Percentiles rank a stretch among this genome's conserved stretches.
Evolutionary conservation across 108 stramenopile species (phyloP).

Genomic region (Skeletonema potamos): DNA sequence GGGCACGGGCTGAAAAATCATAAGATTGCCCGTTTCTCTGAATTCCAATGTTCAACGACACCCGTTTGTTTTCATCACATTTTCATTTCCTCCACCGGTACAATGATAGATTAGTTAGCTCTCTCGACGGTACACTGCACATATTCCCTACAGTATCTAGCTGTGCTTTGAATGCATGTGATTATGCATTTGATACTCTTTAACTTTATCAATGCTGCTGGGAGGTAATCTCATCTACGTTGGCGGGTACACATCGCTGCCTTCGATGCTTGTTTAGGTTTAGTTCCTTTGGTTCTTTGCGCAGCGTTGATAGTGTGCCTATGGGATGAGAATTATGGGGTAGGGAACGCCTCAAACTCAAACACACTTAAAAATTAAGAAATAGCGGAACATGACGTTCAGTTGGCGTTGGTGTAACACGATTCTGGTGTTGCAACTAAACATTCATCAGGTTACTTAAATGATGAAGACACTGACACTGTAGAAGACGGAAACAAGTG

Average conservation of each 20-base stretch:
- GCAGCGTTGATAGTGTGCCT: slow-evolving; percentile 51
- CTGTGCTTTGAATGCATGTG: too few relatives aligned
- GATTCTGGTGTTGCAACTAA: slow-evolving; percentile 13
- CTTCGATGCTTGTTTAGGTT: slow-evolving; percentile 91
- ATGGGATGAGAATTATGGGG: slow-evolving; percentile 98
- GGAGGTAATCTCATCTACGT: slow-evolving; percentile 37
- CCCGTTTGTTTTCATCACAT: too few relatives aligned
- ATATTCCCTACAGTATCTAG: too few relatives aligned
- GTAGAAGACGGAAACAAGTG: background rate
- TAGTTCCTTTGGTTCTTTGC: slow-evolving; percentile 74
- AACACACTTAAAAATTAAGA: background rate
- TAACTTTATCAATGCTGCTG: slow-evolving; percentile 12
- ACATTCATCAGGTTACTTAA: slow-evolving; percentile 10
- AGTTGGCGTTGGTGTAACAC: background rate
- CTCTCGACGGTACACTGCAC: too few relatives aligned
- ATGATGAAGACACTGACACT: slow-evolving; percentile 11
- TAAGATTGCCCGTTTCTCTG: too few relatives aligned
- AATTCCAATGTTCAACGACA: too few relatives aligned
- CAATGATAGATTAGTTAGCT: too few relatives aligned
- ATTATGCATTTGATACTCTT: too few relatives aligned
- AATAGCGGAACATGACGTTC: background rate
- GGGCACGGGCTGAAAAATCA: too few relatives aligned
- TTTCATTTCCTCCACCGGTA: too few relatives aligned
- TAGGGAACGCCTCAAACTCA: background rate
- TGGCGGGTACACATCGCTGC: slow-evolving; percentile 91